These are phyloP conservation scores for Aeschynomene evenia DNA, from an alignment of 306 rosid species.

Conservation along the genomic window DNA sequence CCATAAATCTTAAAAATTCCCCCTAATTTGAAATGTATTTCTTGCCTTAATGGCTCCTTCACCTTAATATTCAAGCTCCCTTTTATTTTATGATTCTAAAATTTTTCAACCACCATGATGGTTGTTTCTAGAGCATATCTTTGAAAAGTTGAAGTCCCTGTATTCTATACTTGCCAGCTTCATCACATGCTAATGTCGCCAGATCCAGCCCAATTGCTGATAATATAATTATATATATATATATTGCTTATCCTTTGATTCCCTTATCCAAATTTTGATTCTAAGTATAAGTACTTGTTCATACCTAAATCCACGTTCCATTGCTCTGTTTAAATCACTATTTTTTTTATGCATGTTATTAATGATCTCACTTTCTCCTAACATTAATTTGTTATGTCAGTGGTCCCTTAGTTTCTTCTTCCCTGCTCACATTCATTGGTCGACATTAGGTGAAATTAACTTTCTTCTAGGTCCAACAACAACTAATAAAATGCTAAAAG, in stretches of 20 bases:
- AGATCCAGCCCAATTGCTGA: conserved; percentile 67
- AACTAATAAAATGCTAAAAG: neutral
- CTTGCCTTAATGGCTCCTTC: conserved; percentile 32
- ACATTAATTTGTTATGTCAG: conserved; percentile 6
- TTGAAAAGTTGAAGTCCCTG: conserved; percentile 29
- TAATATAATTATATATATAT: conserved; percentile 36
- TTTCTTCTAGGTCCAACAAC: neutral
- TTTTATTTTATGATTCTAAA: conserved; percentile 38
- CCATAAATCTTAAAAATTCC: neutral
- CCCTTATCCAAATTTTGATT: conserved; percentile 40
- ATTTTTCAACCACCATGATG: conserved; percentile 58
- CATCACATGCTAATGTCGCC: conserved; percentile 76
- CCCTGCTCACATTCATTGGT: conserved; percentile 23
- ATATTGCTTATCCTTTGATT: conserved; percentile 38
- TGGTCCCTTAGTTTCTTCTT: conserved; percentile 27
- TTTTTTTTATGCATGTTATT: conserved; percentile 17
- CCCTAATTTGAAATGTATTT: conserved; percentile 1
- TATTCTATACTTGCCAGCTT: conserved; percentile 48
- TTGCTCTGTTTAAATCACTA: conserved; percentile 10
- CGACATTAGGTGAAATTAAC: neutral
- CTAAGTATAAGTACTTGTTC: conserved; percentile 34
- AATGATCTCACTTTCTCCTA: conserved; percentile 8
- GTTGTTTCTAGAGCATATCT: conserved; percentile 33
- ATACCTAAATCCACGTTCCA: conserved; percentile 29
- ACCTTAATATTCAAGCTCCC: conserved; percentile 35